Evolutionary conservation across 2,329 filamentous ascomycete species (phyloP).

Genomic region (Fusarium nematophilum): DNA sequence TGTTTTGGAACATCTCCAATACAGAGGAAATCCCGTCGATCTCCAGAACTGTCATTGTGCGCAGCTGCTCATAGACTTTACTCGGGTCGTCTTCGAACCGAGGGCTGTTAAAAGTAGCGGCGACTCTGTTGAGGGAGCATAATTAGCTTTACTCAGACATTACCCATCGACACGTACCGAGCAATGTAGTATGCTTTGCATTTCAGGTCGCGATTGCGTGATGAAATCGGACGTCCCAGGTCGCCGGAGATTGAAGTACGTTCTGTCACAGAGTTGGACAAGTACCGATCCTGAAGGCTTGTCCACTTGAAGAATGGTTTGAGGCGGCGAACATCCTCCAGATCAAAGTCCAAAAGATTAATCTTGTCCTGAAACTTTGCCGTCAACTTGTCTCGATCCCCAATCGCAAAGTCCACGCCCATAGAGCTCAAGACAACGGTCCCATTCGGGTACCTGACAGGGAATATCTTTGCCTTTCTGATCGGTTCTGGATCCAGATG

Average conservation of each 20-base stretch:
- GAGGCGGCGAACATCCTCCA: conserved; percentile 20
- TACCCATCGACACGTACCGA: conserved; percentile 12
- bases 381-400: conserved; percentile 20
- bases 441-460: conserved; percentile 9
- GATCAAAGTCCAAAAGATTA: conserved; percentile 25
- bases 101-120: conserved; percentile 29
- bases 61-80: conserved; percentile 4
- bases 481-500: conserved; percentile 19
- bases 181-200: conserved; percentile 28
- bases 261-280: conserved; percentile 24
- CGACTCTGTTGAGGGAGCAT: conserved; percentile 6
- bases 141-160: not conserved
- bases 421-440: conserved; percentile 3
- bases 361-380: conserved; percentile 10
- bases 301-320: conserved; percentile 26
- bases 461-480: conserved; percentile 25
- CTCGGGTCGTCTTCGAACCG: not conserved
- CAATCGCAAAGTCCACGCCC: conserved; percentile 24
- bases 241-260: not conserved
- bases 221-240: not conserved
- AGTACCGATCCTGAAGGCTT: conserved; percentile 7
- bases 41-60: conserved; percentile 20
- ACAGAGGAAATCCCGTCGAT: conserved; percentile 18
- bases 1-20: conserved; percentile 15
- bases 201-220: conserved; percentile 10